phyloP scores from a whole-genome alignment of 2,329 filamentous ascomycete genomes.

The Ramularia endophylla region DNA sequence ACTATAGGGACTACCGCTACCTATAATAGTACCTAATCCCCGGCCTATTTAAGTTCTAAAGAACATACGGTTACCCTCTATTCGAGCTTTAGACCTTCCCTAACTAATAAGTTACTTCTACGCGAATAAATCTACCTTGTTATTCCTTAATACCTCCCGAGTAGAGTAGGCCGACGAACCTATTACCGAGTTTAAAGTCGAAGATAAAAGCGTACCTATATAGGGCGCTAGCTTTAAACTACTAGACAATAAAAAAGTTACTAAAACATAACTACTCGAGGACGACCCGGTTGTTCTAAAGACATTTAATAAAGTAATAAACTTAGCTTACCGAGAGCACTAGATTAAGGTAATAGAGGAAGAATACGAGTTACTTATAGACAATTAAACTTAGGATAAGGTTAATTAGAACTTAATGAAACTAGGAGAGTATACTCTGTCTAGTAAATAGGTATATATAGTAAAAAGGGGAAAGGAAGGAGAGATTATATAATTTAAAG shows the following conservation, averaged over 20 bases:
- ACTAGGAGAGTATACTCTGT: neutral
- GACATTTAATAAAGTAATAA: neutral
- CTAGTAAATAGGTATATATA: neutral
- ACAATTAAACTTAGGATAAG: neutral
- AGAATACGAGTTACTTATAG: neutral
- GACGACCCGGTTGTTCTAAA: too few species aligned
- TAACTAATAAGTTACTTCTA: too few species aligned
- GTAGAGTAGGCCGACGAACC: too few species aligned
- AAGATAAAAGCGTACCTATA: too few species aligned
- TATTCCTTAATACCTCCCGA: too few species aligned
- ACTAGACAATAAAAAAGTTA: neutral
- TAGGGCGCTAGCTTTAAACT: neutral
- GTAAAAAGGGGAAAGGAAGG: neutral
- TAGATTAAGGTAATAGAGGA: neutral
- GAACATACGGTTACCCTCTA: too few species aligned
- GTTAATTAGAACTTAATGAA: neutral
- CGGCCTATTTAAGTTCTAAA: too few species aligned
- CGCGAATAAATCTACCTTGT: too few species aligned
- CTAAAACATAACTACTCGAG: neutral
- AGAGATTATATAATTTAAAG: conserved; percentile 2
- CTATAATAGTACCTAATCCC: too few species aligned
- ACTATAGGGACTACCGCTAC: too few species aligned
- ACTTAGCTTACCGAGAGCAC: neutral
- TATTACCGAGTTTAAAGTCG: too few species aligned
- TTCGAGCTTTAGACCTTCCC: too few species aligned